Evolutionary conservation across 176 grass and related monocot species (phyloP), one percentile per base, ranked within the genome.

Genomic region (Raddia guianensis): DNA sequence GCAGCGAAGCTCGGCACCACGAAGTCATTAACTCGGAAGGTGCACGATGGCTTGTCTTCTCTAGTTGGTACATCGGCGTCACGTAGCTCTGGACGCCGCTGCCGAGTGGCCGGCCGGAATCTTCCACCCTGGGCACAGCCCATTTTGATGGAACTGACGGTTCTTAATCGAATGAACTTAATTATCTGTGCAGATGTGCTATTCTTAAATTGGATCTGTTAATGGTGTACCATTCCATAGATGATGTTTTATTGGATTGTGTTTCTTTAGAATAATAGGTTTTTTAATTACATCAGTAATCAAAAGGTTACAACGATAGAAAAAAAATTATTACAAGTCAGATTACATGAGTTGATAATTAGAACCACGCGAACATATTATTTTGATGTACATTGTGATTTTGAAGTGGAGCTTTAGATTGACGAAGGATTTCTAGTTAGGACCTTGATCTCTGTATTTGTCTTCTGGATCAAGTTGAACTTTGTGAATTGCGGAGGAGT

Each of bases 71-170:
- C 79, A 63, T 86, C 83, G 52, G 86, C 50, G 60, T 84, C 86
- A 56, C 80, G 47, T 74, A 42, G 59, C 68, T 83, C 59, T 88
- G 63, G 6, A 68, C 37, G 2, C 63, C 8, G 44, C 4, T 46
- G 27, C 67, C 7, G 56, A 40, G 8, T 33, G 59, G 49, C 70
- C 35, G 20, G 54, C 47, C 14, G 66, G 87, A 89, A 89, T 89
- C 83, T 85, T 85, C 73, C 87, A 89, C 62, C 82, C 87, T 85
- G 87, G 82, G 77, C 77, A 82, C 83, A 82, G 50, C 72, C 33
- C 27, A 21, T 61, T 6, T 63, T n/a, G 67, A 51, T 51, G 50
- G n/a, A 44, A 21, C 37, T 13, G 27, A 43, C 7, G 16, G 8
- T 45, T 65, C 14, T 18, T 4, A 9, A 34, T 33, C 65, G 59